Conservation (phyloP, 2,329 filamentous ascomycete species). For the Simplicillium sp. region DNA sequence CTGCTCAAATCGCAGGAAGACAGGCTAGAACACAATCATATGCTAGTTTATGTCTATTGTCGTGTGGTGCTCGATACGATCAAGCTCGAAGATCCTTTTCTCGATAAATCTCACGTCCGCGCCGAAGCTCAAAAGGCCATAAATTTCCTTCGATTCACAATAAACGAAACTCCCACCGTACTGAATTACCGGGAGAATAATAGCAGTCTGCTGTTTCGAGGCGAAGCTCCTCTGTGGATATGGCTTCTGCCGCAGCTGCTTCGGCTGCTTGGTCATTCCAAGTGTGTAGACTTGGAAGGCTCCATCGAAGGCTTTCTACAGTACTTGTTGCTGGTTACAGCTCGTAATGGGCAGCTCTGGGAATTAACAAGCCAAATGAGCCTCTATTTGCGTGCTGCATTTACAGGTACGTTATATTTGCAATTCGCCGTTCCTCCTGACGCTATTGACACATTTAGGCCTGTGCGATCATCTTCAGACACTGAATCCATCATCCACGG, state of each 20-base stretch:
- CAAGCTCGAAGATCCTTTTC: constrained; percentile 59
- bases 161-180: constrained; percentile 66
- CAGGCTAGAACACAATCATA: constrained; percentile 68
- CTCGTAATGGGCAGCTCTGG: constrained; percentile 38
- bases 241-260: constrained; percentile 54
- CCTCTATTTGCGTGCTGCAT: constrained; percentile 37
- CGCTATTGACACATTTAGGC: constrained; percentile 15
- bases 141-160: constrained; percentile 64
- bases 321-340: constrained; percentile 35
- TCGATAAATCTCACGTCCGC: constrained; percentile 42
- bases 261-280: constrained; percentile 43
- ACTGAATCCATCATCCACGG: constrained; percentile 14
- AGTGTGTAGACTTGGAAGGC: constrained; percentile 35
- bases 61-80: constrained; percentile 68
- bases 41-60: constrained; percentile 75
- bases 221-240: constrained; percentile 53
- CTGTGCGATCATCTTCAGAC: constrained; percentile 24
- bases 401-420: constrained; percentile 29
- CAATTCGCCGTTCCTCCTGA: not conserved
- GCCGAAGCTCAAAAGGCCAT: constrained; percentile 62
- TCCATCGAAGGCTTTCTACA: constrained; percentile 45
- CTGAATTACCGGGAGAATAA: constrained; percentile 37
- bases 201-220: constrained; percentile 38
- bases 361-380: constrained; percentile 30
- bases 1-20: constrained; percentile 53